Percentiles rank a stretch among this genome's conserved stretches.
phyloP scores from a whole-genome alignment of 1,139 yeast genomes.

The Kodamaea sp. region DNA sequence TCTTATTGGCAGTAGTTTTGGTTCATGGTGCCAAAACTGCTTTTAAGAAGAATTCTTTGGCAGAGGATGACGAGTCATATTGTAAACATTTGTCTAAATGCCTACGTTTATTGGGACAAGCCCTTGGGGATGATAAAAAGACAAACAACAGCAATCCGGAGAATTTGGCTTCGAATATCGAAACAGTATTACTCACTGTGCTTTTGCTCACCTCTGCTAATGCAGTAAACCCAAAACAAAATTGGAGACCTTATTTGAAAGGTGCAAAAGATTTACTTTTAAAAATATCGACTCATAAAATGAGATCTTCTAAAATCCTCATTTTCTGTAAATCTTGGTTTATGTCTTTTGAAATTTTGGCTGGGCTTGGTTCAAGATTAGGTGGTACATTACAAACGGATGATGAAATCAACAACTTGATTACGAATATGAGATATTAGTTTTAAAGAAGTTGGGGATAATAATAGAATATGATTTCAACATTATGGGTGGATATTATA shows the following conservation, averaged over 20 bases:
- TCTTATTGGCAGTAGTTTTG: constrained; percentile 61
- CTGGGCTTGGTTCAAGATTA: constrained; percentile 60
- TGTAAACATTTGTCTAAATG: constrained; percentile 62
- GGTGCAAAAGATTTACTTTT: constrained; percentile 70
- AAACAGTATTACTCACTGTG: constrained; percentile 65
- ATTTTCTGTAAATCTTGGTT: constrained; percentile 71
- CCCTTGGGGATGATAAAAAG: constrained; percentile 26
- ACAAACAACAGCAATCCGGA: constrained; percentile 12
- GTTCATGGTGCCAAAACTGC: constrained; percentile 70
- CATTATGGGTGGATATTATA: constrained; percentile 58
- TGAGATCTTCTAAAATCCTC: constrained; percentile 36
- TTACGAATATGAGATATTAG: constrained; percentile 41
- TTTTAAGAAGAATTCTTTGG: constrained; percentile 38
- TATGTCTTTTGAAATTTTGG: constrained; percentile 62
- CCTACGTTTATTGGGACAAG: constrained; percentile 51
- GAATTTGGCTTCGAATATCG: constrained; percentile 49
- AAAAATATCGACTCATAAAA: constrained; percentile 37
- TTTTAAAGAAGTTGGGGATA: constrained; percentile 36
- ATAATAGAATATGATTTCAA: constrained; percentile 52
- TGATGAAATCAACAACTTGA: constrained; percentile 47
- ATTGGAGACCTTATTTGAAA: constrained; percentile 73
- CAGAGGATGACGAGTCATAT: constrained; percentile 62
- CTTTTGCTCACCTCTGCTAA: constrained; percentile 65
- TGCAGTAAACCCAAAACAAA: constrained; percentile 59
- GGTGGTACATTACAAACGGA: constrained; percentile 66